phyloP scores from a whole-genome alignment of 2,329 filamentous ascomycete genomes.

The Stromatinia cepivora region DNA sequence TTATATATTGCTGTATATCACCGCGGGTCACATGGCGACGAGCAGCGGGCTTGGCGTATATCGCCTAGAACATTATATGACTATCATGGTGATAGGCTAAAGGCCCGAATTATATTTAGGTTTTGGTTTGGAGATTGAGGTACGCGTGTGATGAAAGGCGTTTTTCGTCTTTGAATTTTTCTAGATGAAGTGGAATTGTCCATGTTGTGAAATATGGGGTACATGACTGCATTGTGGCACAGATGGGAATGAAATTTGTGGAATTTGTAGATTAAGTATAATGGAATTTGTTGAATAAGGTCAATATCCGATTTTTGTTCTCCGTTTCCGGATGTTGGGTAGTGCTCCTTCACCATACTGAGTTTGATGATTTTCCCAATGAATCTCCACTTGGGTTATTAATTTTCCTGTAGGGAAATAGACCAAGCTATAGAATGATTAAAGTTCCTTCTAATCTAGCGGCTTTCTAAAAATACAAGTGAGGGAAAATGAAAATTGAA shows the following conservation, averaged over 20 bases:
- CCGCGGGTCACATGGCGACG: not conserved
- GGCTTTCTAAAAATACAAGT: not conserved
- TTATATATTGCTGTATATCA: not conserved
- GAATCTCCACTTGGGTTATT: not conserved
- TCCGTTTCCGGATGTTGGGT: accelerated
- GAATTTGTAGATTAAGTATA: too few species aligned
- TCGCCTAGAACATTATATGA: not conserved
- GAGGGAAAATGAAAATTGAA: not conserved
- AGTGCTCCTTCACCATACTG: too few species aligned
- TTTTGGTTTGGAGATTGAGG: not conserved
- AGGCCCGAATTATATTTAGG: not conserved
- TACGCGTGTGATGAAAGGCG: not conserved
- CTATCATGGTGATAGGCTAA: not conserved
- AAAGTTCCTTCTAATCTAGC: not conserved
- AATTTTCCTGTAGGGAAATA: not conserved
- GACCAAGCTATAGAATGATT: not conserved
- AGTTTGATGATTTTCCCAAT: not conserved
- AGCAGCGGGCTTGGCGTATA: not conserved
- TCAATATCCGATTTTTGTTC: not conserved
- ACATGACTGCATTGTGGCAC: not conserved
- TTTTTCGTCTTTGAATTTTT: not conserved
- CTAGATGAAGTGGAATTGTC: not conserved
- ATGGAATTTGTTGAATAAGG: not conserved
- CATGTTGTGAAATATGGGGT: slow-evolving; percentile 4
- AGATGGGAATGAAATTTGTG: not conserved